Evolutionary conservation across 2,329 filamentous ascomycete species (phyloP).

Genomic region (Xylaria sp.): DNA sequence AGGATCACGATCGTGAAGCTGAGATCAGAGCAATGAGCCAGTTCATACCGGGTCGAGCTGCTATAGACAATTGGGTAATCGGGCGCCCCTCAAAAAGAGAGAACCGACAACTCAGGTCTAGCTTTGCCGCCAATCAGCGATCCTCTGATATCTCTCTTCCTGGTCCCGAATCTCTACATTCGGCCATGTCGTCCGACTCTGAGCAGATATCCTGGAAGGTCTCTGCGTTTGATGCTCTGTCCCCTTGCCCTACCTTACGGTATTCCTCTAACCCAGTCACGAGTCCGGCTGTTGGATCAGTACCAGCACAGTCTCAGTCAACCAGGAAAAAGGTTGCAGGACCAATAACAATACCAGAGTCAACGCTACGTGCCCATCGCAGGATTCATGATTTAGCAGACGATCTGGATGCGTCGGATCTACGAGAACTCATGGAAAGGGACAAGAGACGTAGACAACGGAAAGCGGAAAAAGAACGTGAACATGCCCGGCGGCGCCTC

Average conservation of each 20-base stretch:
- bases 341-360: slow-evolving; percentile 63
- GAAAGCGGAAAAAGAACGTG: slow-evolving; percentile 71
- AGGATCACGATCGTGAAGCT: slow-evolving; percentile 79
- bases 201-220: slow-evolving; percentile 81
- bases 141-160: slow-evolving; percentile 78
- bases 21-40: slow-evolving; percentile 87
- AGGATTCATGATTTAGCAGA: slow-evolving; percentile 77
- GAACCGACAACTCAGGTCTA: slow-evolving; percentile 68
- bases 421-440: slow-evolving; percentile 88
- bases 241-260: slow-evolving; percentile 82
- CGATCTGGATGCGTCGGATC: slow-evolving; percentile 79
- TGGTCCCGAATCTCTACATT: slow-evolving; percentile 74
- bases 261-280: slow-evolving; percentile 71
- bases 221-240: slow-evolving; percentile 78
- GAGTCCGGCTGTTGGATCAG: slow-evolving; percentile 51
- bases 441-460: slow-evolving; percentile 81
- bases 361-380: slow-evolving; percentile 64
- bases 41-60: slow-evolving; percentile 68
- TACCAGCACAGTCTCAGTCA: slow-evolving; percentile 55
- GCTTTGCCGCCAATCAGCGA: slow-evolving; percentile 63
- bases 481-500: slow-evolving; percentile 69
- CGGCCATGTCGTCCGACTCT: slow-evolving; percentile 75
- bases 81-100: slow-evolving; percentile 66
- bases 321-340: slow-evolving; percentile 58
- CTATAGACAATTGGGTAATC: slow-evolving; percentile 63